Conservation (phyloP, 352 stramenopile species). For the Pythium coloratum region DNA sequence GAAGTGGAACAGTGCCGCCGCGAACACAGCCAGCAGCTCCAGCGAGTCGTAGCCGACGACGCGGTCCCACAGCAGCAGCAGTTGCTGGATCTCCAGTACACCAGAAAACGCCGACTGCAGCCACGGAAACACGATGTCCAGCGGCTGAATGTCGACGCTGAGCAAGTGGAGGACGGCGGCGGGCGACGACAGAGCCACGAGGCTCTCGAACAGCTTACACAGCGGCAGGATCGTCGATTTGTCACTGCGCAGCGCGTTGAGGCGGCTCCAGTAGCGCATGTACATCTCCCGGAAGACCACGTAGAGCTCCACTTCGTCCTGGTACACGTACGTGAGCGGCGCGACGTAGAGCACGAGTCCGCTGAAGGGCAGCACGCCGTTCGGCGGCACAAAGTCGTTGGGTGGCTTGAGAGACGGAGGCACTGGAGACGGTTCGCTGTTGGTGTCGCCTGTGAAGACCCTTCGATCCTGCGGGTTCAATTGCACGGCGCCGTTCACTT, state of each 20-base stretch:
- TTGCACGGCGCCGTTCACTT: conserved; percentile 55
- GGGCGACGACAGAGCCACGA: conserved; percentile 51
- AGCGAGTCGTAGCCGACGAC: conserved; percentile 71
- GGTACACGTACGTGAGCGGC: conserved; percentile 69
- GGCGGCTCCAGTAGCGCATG: conserved; percentile 73
- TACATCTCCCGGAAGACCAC: conserved; percentile 82
- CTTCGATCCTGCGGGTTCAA: neutral
- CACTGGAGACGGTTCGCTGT: neutral
- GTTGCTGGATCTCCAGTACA: conserved; percentile 70
- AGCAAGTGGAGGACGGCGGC: conserved; percentile 60
- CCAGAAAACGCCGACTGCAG: conserved; percentile 78
- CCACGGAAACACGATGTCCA: conserved; percentile 80
- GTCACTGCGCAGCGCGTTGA: conserved; percentile 63
- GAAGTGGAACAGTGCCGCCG: conserved; percentile 73
- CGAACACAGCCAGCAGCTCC: conserved; percentile 66
- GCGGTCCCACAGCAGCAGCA: conserved; percentile 80
- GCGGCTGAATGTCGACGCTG: conserved; percentile 53
- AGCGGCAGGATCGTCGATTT: conserved; percentile 60
- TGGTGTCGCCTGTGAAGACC: neutral
- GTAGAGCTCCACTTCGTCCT: conserved; percentile 66
- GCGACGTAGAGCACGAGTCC: conserved; percentile 74
- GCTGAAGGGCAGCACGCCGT: conserved; percentile 70
- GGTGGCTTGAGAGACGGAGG: neutral
- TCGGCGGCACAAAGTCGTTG: conserved; percentile 43
- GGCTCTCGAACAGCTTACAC: conserved; percentile 76